Base-by-base conservation (phyloP, 1,284 basidiomycete genomes). In the Peniophora sp. region DNA sequence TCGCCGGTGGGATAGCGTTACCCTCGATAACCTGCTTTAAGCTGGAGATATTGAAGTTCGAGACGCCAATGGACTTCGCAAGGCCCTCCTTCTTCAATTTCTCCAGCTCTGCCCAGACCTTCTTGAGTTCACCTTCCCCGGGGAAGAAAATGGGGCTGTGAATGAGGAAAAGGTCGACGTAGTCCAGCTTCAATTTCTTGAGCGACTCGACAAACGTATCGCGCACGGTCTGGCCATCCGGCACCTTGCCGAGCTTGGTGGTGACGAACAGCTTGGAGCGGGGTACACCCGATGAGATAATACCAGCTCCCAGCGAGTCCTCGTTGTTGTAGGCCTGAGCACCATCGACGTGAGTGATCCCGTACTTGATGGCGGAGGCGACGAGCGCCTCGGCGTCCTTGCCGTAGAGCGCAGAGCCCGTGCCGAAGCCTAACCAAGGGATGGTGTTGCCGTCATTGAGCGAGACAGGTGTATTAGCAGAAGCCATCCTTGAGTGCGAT, bases 31-130 rank as follows among this genome's bases (percentile, higher is more conserved):
- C 69, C 50, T 77, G 76, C 54, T 83, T 66, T 41, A 94, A 66
- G 57, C 93, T 76, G 53, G 79, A 69, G 17, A 83, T 72, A 16
- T 72, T 75, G 65, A 86, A 93, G 70, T 95, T 95, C 50, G 85
- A 89, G 14, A 96, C 89, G 1, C 92, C 92, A 52, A 95, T 89
- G 38, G 80, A 83, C 65, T 77, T 85, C 38, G 87, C 71, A 44
- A 91, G 67, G 1, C 88, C 88, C 45, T 80, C 79, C 45, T 68
- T 67, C 65, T 87, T 75, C 48, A 85, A 66, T 45, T 73, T 77
- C 62, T 92, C 89, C 74, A 93, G 76, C 11, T 75, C 74, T 55
- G 75, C 75, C 91, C 91, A 94, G 49, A 79, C 65, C 22, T 73
- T 67, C 59, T 72, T 71, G 52, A 86, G 67, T 52, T 70, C 70